Evolutionary conservation across 2,329 filamentous ascomycete species (phyloP).

Genomic region (Aspergillus niger): DNA sequence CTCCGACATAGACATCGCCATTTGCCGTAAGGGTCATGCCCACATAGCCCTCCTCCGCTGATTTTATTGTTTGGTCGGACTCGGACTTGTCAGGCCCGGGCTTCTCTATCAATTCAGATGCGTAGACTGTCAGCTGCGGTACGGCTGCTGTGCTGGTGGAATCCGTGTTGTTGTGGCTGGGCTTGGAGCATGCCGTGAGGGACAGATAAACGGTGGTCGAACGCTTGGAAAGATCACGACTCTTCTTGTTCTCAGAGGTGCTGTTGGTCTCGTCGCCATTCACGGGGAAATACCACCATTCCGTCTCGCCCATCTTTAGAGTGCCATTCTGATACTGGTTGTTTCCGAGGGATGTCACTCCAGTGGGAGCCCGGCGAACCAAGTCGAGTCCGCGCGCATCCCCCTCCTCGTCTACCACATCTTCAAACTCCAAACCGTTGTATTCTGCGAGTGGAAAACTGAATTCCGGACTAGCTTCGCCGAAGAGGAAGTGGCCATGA

Average conservation of each 20-base stretch:
- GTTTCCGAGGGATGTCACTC: slow-evolving; percentile 58
- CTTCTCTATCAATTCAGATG: slow-evolving; percentile 60
- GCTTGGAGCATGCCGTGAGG: slow-evolving; percentile 82
- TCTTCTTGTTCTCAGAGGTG: slow-evolving; percentile 36
- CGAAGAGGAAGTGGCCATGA: slow-evolving; percentile 51
- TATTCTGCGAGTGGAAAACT: slow-evolving; percentile 31
- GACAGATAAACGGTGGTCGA: slow-evolving; percentile 71
- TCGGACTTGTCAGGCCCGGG: slow-evolving; percentile 63
- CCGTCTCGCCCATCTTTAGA: slow-evolving; percentile 62
- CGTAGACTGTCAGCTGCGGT: slow-evolving; percentile 75
- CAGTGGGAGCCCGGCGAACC: slow-evolving; percentile 59
- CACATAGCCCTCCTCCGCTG: slow-evolving; percentile 70
- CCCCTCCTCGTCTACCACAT: slow-evolving; percentile 32
- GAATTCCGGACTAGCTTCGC: slow-evolving; percentile 32
- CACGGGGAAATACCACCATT: slow-evolving; percentile 66
- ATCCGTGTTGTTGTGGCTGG: slow-evolving; percentile 55
- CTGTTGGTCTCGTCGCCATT: slow-evolving; percentile 44
- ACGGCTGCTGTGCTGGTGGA: slow-evolving; percentile 47
- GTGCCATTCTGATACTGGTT: slow-evolving; percentile 65
- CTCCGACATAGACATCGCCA: slow-evolving; percentile 72
- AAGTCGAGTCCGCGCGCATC: slow-evolving; percentile 45
- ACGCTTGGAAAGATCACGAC: slow-evolving; percentile 29
- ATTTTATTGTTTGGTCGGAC: slow-evolving; percentile 44
- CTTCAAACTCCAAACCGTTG: slow-evolving; percentile 34
- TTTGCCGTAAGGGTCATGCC: slow-evolving; percentile 64